These are phyloP conservation scores for Haberlea rhodopensis DNA, from an alignment of 257 asterid genomes.

Conservation along the genomic window DNA sequence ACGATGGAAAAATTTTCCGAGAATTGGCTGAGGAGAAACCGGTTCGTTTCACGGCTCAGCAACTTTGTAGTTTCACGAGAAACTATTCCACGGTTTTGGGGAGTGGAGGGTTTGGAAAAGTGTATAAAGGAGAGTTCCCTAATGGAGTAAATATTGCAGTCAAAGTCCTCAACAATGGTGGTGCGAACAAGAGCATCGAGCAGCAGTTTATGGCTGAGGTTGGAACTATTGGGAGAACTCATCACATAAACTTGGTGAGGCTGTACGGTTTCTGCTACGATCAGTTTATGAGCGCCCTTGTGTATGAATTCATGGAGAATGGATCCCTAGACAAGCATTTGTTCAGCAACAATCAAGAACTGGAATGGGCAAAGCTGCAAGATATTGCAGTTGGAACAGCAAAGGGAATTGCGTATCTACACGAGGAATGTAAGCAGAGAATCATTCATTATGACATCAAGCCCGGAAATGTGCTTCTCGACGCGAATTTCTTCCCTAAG, in stretches of 20 bases:
- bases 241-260: slow-evolving; percentile 33
- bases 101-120: slow-evolving; percentile 36
- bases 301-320: slow-evolving; percentile 40
- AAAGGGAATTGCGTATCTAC: slow-evolving; percentile 39
- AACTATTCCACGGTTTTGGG: slow-evolving; percentile 35
- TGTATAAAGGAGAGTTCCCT: slow-evolving; percentile 38
- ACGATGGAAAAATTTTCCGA: slow-evolving; percentile 37
- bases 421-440: slow-evolving; percentile 35
- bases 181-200: slow-evolving; percentile 16
- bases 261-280: slow-evolving; percentile 41
- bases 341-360: slow-evolving; percentile 21
- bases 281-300: slow-evolving; percentile 34
- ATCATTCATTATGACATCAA: slow-evolving; percentile 41
- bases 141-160: slow-evolving; percentile 34
- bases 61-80: slow-evolving; percentile 29
- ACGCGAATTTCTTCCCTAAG: slow-evolving; percentile 31
- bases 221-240: slow-evolving; percentile 38
- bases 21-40: slow-evolving; percentile 39
- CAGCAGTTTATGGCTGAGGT: slow-evolving; percentile 44
- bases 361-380: slow-evolving; percentile 38
- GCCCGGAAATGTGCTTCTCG: slow-evolving; percentile 42
- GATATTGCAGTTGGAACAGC: slow-evolving; percentile 45
- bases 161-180: slow-evolving; percentile 31
- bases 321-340: slow-evolving; percentile 34
- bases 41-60: slow-evolving; percentile 38